phyloP scores from a whole-genome alignment of 2,329 filamentous ascomycete genomes.

The Rutstroemia sp. region DNA sequence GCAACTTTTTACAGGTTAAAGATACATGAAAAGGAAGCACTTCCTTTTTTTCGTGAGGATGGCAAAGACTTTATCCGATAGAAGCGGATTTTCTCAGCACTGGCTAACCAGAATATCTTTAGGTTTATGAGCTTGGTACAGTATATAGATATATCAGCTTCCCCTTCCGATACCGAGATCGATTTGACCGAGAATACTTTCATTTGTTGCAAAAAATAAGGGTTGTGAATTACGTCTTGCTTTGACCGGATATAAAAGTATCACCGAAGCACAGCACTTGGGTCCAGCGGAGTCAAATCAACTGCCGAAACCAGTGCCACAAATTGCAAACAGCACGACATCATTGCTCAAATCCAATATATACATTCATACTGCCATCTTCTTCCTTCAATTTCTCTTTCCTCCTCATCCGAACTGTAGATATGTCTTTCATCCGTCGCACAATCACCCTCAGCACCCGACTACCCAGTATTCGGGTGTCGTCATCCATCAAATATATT shows the following conservation, averaged over 20 bases:
- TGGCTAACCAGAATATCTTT: too few species aligned
- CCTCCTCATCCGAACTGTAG: neutral
- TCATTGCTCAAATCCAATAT: neutral
- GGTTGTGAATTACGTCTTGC: neutral
- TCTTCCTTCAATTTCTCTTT: neutral
- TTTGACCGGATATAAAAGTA: neutral
- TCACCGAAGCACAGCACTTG: neutral
- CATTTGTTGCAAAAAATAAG: too few species aligned
- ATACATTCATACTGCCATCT: neutral
- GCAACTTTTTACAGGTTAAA: neutral
- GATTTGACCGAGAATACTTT: too few species aligned
- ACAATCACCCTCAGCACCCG: constrained; percentile 1
- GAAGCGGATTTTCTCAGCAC: too few species aligned
- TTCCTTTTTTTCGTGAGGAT: neutral
- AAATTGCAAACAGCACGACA: neutral
- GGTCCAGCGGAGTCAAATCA: neutral
- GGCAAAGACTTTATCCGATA: constrained; percentile 9
- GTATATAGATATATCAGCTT: neutral
- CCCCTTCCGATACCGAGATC: too few species aligned
- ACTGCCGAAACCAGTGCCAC: neutral
- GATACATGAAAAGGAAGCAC: neutral
- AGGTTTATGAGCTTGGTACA: neutral
- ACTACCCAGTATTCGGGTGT: neutral
- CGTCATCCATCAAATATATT: neutral
- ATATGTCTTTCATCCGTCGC: constrained; percentile 6